These are phyloP conservation scores for Phoenix roebelenii DNA, from an alignment of 176 grass and related monocot species.

Conservation along the genomic window DNA sequence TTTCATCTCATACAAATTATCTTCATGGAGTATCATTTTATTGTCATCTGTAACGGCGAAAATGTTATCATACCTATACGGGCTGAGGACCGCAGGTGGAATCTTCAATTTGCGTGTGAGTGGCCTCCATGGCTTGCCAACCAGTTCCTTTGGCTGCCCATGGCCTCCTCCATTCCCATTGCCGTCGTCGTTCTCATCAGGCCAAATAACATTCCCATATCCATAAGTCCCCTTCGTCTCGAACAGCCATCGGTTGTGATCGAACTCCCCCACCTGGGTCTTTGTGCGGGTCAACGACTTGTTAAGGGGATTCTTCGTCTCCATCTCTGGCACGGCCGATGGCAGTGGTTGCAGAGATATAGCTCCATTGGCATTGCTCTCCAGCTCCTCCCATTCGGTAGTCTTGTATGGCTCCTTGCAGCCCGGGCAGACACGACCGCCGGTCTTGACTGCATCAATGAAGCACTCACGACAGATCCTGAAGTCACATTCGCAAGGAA, in stretches of 20 bases:
- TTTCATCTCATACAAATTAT: too few species aligned
- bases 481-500: constrained; percentile 95
- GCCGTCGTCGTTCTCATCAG: constrained; percentile 48
- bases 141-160: constrained; percentile 68
- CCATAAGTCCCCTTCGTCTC: constrained; percentile 98
- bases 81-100: constrained; percentile 77
- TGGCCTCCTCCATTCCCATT: constrained; percentile 26
- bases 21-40: too few species aligned
- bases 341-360: constrained; percentile 43
- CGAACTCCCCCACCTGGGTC: constrained; percentile 52
- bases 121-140: constrained; percentile 82
- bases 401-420: constrained; percentile 95
- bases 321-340: constrained; percentile 28
- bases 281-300: constrained; percentile 32
- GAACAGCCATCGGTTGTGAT: constrained; percentile 94
- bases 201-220: constrained; percentile 93
- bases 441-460: constrained; percentile 66
- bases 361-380: constrained; percentile 33
- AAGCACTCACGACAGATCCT: constrained; percentile 88
- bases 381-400: constrained; percentile 56
- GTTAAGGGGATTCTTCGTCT: constrained; percentile 47
- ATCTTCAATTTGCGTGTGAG: constrained; percentile 90
- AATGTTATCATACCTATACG: constrained; percentile 48
- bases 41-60: too few species aligned
- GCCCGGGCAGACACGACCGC: constrained; percentile 43